phyloP scores from a whole-genome alignment of 306 rosid genomes.

The Cercis canadensis region DNA sequence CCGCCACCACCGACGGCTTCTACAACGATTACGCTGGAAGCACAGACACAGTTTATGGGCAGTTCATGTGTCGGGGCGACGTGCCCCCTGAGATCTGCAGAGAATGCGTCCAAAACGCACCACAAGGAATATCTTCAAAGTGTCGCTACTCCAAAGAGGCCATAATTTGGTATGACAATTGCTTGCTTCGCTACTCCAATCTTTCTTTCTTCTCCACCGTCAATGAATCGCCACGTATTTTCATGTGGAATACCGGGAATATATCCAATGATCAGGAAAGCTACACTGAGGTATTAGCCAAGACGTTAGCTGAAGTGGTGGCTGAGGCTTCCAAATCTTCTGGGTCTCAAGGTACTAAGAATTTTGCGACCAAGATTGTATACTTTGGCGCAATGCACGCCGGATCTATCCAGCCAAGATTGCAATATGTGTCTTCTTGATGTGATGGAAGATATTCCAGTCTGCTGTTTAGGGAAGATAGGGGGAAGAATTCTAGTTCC shows the following conservation, averaged over 20 bases:
- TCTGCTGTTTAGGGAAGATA: background rate
- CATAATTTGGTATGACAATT: background rate
- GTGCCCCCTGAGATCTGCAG: background rate
- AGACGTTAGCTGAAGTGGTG: background rate
- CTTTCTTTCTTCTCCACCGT: background rate
- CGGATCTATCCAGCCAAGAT: background rate
- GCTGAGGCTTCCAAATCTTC: background rate
- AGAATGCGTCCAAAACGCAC: background rate
- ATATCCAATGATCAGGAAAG: background rate
- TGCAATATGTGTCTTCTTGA: background rate
- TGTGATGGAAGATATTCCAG: background rate
- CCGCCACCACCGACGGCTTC: background rate
- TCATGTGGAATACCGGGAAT: background rate
- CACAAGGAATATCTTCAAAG: background rate
- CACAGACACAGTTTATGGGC: background rate
- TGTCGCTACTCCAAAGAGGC: background rate
- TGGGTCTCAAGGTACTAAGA: background rate
- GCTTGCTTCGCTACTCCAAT: background rate
- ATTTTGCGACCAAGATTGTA: background rate
- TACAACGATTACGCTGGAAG: background rate
- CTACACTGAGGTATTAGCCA: no score
- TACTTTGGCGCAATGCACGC: slow-evolving; percentile 1
- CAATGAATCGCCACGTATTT: background rate
- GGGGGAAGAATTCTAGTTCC: background rate
- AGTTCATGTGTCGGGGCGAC: background rate